These are phyloP conservation scores for Chlamydomonas reinhardtii DNA, from an alignment of 163 green algal genomes.

Conservation along the genomic window DNA sequence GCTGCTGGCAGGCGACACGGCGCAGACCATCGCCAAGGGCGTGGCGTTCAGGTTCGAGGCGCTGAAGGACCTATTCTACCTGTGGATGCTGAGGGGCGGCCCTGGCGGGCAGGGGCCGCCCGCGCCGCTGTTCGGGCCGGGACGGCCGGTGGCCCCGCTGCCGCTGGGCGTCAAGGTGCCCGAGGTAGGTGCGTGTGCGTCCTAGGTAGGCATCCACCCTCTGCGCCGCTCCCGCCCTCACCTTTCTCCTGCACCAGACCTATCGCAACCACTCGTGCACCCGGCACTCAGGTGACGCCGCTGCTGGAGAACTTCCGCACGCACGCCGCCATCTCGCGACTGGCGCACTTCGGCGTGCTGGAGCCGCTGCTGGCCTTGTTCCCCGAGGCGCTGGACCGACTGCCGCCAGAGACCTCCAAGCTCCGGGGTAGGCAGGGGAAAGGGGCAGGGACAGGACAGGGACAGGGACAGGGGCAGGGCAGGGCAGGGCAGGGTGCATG, in stretches of 20 bases:
- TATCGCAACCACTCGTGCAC: background rate
- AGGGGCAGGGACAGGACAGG: too few species aligned
- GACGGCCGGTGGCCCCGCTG: too few species aligned
- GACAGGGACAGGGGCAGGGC: too few species aligned
- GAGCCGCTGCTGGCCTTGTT: slow-evolving; percentile 48
- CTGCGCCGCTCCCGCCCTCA: too few species aligned
- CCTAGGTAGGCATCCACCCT: too few species aligned
- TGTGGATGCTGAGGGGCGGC: background rate
- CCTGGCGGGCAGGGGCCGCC: too few species aligned
- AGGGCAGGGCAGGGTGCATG: too few species aligned
- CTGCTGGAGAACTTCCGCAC: slow-evolving; percentile 80
- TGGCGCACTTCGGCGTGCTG: slow-evolving; percentile 42
- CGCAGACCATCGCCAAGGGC: slow-evolving; percentile 76
- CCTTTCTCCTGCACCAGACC: too few species aligned
- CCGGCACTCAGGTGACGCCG: slow-evolving; percentile 39
- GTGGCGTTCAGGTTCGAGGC: slow-evolving; percentile 75
- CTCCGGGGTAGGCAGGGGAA: background rate
- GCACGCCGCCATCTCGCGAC: slow-evolving; percentile 55
- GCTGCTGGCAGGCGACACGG: slow-evolving; percentile 52
- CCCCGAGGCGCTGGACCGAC: slow-evolving; percentile 40
- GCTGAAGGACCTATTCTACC: slow-evolving; percentile 45
- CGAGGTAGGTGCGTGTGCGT: background rate
- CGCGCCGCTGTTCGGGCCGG: too few species aligned
- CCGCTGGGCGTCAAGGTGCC: background rate
- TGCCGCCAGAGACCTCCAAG: slow-evolving; percentile 39